These are phyloP conservation scores for Pleurotus platypus DNA, from an alignment of 768 basidiomycete species.

Conservation along the genomic window DNA sequence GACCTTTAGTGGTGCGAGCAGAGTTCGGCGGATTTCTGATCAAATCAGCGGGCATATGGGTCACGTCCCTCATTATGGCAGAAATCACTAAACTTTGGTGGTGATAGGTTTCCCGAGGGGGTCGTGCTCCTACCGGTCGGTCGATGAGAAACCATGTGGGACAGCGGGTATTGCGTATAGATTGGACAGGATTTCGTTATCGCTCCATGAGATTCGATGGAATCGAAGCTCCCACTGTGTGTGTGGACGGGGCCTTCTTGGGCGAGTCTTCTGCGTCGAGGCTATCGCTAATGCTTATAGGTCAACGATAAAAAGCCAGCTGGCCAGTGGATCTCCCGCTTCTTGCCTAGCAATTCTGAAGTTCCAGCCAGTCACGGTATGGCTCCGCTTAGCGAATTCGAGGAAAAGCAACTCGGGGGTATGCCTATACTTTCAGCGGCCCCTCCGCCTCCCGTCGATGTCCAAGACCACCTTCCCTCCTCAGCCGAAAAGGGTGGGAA, in stretches of 20 bases:
- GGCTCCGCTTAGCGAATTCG: slow-evolving; percentile 5
- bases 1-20: not conserved
- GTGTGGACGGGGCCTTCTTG: slow-evolving; percentile 5
- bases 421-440: not conserved
- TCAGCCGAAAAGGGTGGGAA: not conserved
- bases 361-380: not conserved
- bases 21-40: no score
- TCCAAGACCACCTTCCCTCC: not conserved
- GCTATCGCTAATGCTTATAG: not conserved
- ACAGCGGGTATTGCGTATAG: slow-evolving; percentile 1
- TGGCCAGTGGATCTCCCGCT: not conserved
- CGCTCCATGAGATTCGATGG: slow-evolving; percentile 7
- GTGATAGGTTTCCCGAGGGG: no score
- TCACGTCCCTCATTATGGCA: no score
- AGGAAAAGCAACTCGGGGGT: slow-evolving; percentile 3
- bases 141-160: slow-evolving; percentile 2
- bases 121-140: not conserved
- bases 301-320: not conserved
- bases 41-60: no score
- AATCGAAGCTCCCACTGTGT: slow-evolving; percentile 4
- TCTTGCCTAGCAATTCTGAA: not conserved
- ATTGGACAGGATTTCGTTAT: slow-evolving; percentile 6
- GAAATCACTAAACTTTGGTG: no score
- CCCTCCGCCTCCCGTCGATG: not conserved
- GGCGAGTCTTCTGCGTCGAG: slow-evolving; percentile 6